Conservation (phyloP, 371 early-diverging fungal species). For the Dinochytrium kinnereticum region DNA sequence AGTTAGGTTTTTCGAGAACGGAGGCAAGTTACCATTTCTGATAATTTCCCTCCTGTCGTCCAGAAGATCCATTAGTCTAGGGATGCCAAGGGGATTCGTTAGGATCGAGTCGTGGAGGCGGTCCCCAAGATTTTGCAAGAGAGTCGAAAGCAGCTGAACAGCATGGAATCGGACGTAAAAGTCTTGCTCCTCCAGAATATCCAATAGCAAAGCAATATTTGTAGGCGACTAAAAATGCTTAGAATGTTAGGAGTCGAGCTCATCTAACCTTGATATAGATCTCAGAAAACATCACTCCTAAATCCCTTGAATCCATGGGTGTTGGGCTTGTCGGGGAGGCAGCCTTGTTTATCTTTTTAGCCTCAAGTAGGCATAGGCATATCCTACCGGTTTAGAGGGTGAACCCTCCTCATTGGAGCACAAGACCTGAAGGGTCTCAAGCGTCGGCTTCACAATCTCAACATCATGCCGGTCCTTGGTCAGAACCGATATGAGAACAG, state of each 20-base stretch:
- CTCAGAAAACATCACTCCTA: conserved; percentile 50
- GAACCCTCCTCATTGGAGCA: conserved; percentile 60
- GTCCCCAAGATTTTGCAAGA: conserved; percentile 68
- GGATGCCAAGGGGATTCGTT: conserved; percentile 88
- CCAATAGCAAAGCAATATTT: conserved; percentile 81
- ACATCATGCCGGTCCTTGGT: conserved; percentile 80
- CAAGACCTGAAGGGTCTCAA: conserved; percentile 83
- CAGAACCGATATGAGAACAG: conserved; percentile 74
- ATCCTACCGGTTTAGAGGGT: conserved; percentile 1
- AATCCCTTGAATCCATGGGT: conserved; percentile 28
- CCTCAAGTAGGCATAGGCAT: not conserved
- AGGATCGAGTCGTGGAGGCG: conserved; percentile 85
- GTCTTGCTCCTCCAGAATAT: conserved; percentile 86
- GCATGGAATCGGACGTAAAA: conserved; percentile 92
- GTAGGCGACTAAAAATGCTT: conserved; percentile 63
- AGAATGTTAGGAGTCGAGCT: conserved; percentile 11
- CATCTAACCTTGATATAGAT: conserved; percentile 26
- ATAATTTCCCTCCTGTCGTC: conserved; percentile 93
- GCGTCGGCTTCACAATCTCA: conserved; percentile 79
- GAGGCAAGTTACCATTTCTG: conserved; percentile 75
- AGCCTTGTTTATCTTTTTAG: not conserved
- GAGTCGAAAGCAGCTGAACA: conserved; percentile 79
- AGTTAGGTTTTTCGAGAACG: too few species aligned
- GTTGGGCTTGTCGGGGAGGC: conserved; percentile 1
- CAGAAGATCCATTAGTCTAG: conserved; percentile 87